Conservation (phyloP, 2,329 filamentous ascomycete species). For the Colletotrichum cordylinicola region DNA sequence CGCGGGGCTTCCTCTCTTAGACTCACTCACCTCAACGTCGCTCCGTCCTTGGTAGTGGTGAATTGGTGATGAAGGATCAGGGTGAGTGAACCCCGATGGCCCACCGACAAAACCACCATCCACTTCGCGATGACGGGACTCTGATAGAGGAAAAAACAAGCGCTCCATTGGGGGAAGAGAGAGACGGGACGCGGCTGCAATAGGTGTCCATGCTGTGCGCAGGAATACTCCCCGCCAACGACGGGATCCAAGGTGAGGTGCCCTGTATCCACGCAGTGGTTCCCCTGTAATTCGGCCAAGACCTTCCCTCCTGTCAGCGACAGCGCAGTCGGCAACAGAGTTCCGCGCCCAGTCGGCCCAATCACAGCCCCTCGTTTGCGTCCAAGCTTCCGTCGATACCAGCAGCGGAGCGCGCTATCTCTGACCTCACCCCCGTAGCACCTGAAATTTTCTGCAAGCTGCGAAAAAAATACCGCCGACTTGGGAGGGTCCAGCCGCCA, state of each 20-base stretch:
- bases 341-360: not conserved
- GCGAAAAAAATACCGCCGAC: conserved; percentile 14
- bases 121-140: not conserved
- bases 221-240: not conserved
- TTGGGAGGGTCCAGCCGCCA: conserved; percentile 18
- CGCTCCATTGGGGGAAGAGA: conserved; percentile 10
- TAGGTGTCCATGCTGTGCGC: not conserved
- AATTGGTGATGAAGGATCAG: not conserved
- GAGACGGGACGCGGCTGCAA: not conserved
- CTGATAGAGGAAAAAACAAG: conserved; percentile 15
- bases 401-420: conserved; percentile 16
- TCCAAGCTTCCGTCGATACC: conserved; percentile 1
- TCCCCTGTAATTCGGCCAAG: conserved; percentile 7
- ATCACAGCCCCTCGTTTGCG: not conserved
- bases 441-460: conserved; percentile 21
- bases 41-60: not conserved
- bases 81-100: conserved; percentile 1
- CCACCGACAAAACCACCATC: not conserved
- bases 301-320: not conserved
- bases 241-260: not conserved
- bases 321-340: not conserved
- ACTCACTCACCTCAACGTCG: not conserved
- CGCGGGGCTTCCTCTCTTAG: not conserved
- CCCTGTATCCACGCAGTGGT: not conserved
- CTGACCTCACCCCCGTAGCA: conserved; percentile 22